These are phyloP conservation scores for Erodium texanum DNA, from an alignment of 441 rosid genomes.

Conservation along the genomic window DNA sequence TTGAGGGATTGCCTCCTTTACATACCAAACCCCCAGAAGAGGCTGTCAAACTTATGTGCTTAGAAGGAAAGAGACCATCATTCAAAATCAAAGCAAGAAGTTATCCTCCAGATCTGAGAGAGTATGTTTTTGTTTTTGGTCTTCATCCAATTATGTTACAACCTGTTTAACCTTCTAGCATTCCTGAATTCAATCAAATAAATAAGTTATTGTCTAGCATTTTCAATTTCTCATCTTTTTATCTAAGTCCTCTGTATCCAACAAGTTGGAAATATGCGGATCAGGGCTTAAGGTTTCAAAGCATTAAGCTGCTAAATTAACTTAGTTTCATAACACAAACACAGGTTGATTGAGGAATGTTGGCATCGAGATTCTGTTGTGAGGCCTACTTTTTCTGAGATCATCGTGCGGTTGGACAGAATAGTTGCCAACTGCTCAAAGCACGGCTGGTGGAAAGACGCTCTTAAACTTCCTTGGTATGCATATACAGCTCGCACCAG, in stretches of 20 bases:
- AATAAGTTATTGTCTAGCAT: too few species aligned
- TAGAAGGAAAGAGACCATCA: constrained; percentile 63
- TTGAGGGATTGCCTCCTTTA: constrained; percentile 84
- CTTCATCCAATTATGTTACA: too few species aligned
- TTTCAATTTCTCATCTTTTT: too few species aligned
- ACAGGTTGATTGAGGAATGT: constrained; percentile 75
- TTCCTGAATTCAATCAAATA: too few species aligned
- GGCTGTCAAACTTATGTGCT: constrained; percentile 54
- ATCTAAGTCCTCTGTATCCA: too few species aligned
- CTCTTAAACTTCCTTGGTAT: constrained; percentile 55
- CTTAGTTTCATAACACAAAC: constrained; percentile 8
- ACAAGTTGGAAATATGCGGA: too few species aligned
- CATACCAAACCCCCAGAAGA: constrained; percentile 70
- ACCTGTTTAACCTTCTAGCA: too few species aligned
- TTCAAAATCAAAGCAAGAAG: constrained; percentile 60
- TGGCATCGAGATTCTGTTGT: constrained; percentile 49
- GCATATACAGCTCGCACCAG: too few species aligned
- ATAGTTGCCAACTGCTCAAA: constrained; percentile 52
- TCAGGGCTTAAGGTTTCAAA: too few species aligned
- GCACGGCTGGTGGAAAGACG: constrained; percentile 81
- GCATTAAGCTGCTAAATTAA: too few species aligned
- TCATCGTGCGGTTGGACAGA: constrained; percentile 58
- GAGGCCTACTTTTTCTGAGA: constrained; percentile 66
- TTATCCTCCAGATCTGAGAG: constrained; percentile 73
- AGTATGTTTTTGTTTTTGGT: constrained; percentile 40